A percentile compares a stretch with the other conserved stretches of the same genome.
Evolutionary conservation across 2,329 filamentous ascomycete genomes (phyloP).

Genomic region (Epichloe glyceriae): DNA sequence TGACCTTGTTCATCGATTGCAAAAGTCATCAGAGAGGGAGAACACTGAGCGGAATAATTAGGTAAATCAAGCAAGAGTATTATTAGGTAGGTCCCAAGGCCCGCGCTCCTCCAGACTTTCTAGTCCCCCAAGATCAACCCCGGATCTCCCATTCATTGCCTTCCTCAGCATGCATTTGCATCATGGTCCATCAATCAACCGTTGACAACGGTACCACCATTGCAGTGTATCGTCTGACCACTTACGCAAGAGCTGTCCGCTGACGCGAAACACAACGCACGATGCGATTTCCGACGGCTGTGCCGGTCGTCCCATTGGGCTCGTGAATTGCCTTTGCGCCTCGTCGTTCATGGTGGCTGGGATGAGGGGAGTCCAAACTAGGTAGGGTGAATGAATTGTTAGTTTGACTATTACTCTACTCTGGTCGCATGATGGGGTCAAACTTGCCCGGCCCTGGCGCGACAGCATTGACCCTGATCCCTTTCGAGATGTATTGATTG

Average conservation of each 20-base stretch:
- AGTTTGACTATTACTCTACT: too few relatives aligned
- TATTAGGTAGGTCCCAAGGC: too few relatives aligned
- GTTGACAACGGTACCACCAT: constrained; percentile 36
- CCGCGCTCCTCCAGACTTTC: too few relatives aligned
- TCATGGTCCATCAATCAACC: constrained; percentile 13
- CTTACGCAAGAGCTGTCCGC: constrained; percentile 61
- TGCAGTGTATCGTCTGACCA: constrained; percentile 51
- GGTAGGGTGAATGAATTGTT: too few relatives aligned
- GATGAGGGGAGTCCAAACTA: constrained; percentile 64
- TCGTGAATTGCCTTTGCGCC: constrained; percentile 58
- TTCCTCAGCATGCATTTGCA: too few relatives aligned
- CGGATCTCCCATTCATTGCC: too few relatives aligned
- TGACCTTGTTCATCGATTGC: too few relatives aligned
- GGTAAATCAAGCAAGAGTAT: too few relatives aligned
- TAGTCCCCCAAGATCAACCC: too few relatives aligned
- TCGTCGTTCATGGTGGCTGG: constrained; percentile 58
- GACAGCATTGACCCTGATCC: constrained; percentile 65
- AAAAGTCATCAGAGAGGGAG: too few relatives aligned
- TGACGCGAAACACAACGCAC: constrained; percentile 66
- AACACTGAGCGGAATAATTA: too few relatives aligned
- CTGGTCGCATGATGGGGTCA: too few relatives aligned
- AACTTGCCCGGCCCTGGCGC: constrained; percentile 51
- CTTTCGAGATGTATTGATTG: constrained; percentile 59
- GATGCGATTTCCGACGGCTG: constrained; percentile 75
- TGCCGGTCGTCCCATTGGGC: constrained; percentile 63